Conservation (phyloP, 2,329 filamentous ascomycete genomes). For the Aspergillus hortae region DNA sequence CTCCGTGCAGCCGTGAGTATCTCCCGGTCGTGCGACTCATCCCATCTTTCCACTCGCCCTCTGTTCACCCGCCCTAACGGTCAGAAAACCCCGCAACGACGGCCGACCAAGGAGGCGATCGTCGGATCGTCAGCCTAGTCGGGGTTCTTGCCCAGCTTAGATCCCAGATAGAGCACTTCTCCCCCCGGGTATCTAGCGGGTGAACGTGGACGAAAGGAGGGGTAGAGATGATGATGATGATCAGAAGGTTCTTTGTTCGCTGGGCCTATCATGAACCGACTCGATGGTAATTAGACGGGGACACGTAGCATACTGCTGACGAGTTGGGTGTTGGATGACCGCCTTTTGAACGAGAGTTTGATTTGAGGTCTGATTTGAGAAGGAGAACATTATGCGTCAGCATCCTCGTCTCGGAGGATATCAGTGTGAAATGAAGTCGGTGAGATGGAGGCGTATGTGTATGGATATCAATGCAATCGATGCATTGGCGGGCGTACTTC, state of each 20-base stretch:
- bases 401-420: background rate
- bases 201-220: conserved; percentile 7
- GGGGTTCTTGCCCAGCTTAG: conserved; percentile 1
- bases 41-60: too few species aligned
- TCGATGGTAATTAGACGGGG: background rate
- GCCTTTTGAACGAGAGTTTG: background rate
- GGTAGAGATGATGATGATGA: conserved; percentile 1
- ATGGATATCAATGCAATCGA: too few species aligned
- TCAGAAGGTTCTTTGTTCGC: background rate
- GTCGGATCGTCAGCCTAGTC: conserved; percentile 14
- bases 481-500: too few species aligned
- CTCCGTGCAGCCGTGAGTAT: too few species aligned
- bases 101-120: conserved; percentile 12
- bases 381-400: background rate
- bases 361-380: too few species aligned
- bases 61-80: too few species aligned
- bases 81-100: conserved; percentile 12
- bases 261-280: background rate
- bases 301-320: conserved; percentile 7
- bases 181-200: background rate
- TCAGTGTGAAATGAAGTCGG: background rate
- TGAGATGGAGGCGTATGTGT: too few species aligned
- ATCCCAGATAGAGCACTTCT: conserved; percentile 3
- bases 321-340: background rate
- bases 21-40: too few species aligned